Conservation (phyloP, 805 yeast genomes). For the Metschnikowia peoriensis region DNA sequence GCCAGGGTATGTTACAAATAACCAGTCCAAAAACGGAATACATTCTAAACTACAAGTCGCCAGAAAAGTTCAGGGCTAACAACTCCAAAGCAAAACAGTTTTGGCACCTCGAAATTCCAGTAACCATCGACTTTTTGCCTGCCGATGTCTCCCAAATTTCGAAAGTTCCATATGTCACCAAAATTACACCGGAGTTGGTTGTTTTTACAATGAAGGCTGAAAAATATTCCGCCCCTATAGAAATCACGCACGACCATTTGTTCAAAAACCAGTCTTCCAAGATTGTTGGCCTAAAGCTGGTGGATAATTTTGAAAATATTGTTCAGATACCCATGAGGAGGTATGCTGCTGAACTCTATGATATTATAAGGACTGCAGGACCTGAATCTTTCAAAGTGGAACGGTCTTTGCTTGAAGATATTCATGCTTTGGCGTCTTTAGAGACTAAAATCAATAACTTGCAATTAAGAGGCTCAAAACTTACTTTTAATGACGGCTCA, state of each 20-base stretch:
- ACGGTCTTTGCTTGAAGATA: conserved; percentile 26
- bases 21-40: conserved; percentile 33
- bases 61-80: conserved; percentile 17
- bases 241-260: conserved; percentile 33
- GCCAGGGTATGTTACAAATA: conserved; percentile 31
- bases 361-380: conserved; percentile 24
- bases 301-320: conserved; percentile 31
- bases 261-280: conserved; percentile 25
- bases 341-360: conserved; percentile 29
- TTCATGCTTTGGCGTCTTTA: conserved; percentile 32
- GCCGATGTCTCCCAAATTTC: conserved; percentile 16
- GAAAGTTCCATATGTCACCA: conserved; percentile 5
- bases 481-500: conserved; percentile 23
- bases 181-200: conserved; percentile 29
- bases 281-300: conserved; percentile 5
- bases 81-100: conserved; percentile 5
- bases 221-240: conserved; percentile 34
- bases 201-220: conserved; percentile 32
- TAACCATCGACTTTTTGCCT: conserved; percentile 28
- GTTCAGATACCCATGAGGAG: conserved; percentile 32
- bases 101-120: conserved; percentile 29
- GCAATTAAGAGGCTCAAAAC: conserved; percentile 19
- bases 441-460: conserved; percentile 28
- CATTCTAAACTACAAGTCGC: conserved; percentile 24
- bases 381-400: conserved; percentile 28